A percentile compares a stretch with the other conserved stretches of the same genome.
Evolutionary conservation across 805 yeast genomes (phyloP).

Genomic region (Pichia eremophila): DNA sequence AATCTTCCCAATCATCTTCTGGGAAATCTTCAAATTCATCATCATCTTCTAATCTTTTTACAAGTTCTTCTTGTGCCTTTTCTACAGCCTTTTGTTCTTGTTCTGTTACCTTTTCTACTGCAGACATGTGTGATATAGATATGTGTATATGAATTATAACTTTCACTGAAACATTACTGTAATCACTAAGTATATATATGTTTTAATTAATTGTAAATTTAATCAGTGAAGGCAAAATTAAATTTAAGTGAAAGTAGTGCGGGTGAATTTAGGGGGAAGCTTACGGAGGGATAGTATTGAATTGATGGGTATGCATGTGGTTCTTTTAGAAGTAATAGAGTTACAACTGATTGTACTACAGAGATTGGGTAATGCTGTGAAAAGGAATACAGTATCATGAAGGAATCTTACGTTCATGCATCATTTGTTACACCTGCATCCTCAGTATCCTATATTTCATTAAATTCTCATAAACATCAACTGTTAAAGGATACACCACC

Average conservation of each 20-base stretch:
- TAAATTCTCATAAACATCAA: background rate
- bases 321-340: too few relatives aligned
- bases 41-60: constrained; percentile 84
- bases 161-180: too few relatives aligned
- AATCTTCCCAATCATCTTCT: constrained; percentile 71
- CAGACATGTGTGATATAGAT: background rate
- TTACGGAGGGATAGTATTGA: too few relatives aligned
- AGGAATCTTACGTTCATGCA: constrained; percentile 2
- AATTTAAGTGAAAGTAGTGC: too few relatives aligned
- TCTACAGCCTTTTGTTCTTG: background rate
- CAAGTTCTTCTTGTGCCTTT: constrained; percentile 18
- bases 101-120: constrained; percentile 1
- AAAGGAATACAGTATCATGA: background rate
- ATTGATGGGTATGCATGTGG: too few relatives aligned
- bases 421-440: constrained; percentile 10
- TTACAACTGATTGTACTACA: too few relatives aligned
- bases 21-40: constrained; percentile 98
- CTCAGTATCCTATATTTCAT: background rate
- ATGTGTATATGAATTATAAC: too few relatives aligned
- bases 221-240: too few relatives aligned
- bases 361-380: too few relatives aligned
- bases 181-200: too few relatives aligned
- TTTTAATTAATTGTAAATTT: too few relatives aligned
- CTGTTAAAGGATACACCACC: constrained; percentile 27
- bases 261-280: too few relatives aligned